These are phyloP conservation scores for Chloris gayana DNA, from an alignment of 176 grass and related monocot species.

Conservation along the genomic window DNA sequence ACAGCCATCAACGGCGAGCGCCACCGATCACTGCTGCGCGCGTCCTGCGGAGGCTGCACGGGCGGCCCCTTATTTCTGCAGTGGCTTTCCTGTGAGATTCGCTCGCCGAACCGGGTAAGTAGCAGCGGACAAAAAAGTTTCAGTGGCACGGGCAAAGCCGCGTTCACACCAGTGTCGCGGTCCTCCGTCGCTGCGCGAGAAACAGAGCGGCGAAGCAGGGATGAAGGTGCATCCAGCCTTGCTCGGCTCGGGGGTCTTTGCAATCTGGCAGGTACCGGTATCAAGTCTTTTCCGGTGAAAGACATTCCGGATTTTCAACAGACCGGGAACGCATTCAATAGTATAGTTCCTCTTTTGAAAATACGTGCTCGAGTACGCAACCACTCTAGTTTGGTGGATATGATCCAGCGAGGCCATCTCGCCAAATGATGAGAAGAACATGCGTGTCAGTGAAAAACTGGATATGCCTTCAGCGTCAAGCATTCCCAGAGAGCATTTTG, in stretches of 20 bases:
- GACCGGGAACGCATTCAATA: neutral
- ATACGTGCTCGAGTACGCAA: neutral
- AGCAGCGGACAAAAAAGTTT: neutral
- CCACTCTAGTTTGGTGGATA: neutral
- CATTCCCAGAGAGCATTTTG: neutral
- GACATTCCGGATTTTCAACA: neutral
- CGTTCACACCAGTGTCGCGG: slow-evolving; percentile 6
- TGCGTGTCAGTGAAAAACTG: neutral
- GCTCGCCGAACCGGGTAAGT: neutral
- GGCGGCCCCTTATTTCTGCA: slow-evolving; percentile 7
- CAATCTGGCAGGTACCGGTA: neutral
- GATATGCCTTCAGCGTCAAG: neutral
- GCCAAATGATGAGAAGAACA: neutral
- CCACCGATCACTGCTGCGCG: neutral
- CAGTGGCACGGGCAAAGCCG: slow-evolving; percentile 31
- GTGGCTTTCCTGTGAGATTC: slow-evolving; percentile 1
- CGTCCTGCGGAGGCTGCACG: neutral
- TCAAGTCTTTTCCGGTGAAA: neutral
- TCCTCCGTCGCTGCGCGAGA: neutral
- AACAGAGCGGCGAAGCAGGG: slow-evolving; percentile 3
- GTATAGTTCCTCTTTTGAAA: neutral
- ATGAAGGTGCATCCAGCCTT: slow-evolving; percentile 11
- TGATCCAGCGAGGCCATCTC: neutral
- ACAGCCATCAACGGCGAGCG: slow-evolving; percentile 37
- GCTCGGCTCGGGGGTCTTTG: neutral